Evolutionary conservation across 176 grass and related monocot genomes (phyloP).

Genomic region (Urochloa ruziziensis): DNA sequence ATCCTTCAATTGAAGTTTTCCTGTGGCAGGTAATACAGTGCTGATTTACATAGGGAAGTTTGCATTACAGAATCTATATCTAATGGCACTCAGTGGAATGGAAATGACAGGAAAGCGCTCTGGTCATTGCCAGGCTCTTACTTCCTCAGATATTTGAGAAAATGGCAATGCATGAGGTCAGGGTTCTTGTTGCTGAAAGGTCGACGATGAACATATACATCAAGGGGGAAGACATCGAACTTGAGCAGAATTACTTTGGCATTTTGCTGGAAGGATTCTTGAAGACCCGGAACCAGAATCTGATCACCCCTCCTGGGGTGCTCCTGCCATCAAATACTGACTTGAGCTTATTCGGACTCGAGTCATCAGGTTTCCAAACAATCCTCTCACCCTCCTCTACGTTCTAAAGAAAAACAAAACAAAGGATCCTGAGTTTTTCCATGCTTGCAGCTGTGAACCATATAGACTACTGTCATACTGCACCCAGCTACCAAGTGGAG

Average conservation of each 20-base stretch:
- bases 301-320: slow-evolving; percentile 68
- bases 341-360: slow-evolving; percentile 49
- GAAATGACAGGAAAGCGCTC: slow-evolving; percentile 70
- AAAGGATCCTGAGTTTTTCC: neutral
- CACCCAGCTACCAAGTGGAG: slow-evolving; percentile 66
- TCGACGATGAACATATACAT: slow-evolving; percentile 65
- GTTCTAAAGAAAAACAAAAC: no score
- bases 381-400: no score
- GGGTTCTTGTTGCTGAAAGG: slow-evolving; percentile 68
- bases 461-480: slow-evolving; percentile 51
- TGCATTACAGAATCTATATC: neutral
- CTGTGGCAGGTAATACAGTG: slow-evolving; percentile 75
- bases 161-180: slow-evolving; percentile 84
- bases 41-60: neutral
- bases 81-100: neutral
- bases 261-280: slow-evolving; percentile 95
- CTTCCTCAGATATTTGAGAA: slow-evolving; percentile 92
- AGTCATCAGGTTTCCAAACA: slow-evolving; percentile 65
- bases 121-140: slow-evolving; percentile 66
- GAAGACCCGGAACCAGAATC: slow-evolving; percentile 44
- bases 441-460: slow-evolving; percentile 47
- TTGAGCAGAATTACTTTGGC: slow-evolving; percentile 51
- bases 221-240: slow-evolving; percentile 72
- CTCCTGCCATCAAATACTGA: slow-evolving; percentile 56
- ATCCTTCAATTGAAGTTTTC: slow-evolving; percentile 69